A percentile compares a stretch with the other conserved stretches of the same genome.
Conservation (phyloP, 345 rosid species). For the Diplotaxis tenuifolia region DNA sequence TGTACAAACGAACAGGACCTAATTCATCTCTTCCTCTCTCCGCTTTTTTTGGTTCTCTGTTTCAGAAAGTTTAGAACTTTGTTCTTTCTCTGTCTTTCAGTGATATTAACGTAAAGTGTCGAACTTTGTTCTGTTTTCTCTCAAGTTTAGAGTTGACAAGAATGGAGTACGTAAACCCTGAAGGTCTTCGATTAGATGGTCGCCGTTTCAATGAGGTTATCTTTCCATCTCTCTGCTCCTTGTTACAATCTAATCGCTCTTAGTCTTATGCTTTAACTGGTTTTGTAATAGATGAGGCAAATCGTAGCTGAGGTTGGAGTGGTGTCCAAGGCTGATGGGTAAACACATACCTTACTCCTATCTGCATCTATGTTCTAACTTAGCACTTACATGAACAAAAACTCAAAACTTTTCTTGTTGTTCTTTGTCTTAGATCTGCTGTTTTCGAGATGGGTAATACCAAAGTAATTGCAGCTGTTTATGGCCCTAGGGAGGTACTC, state of each 20-base stretch:
- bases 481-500: constrained; percentile 96
- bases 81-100: background rate
- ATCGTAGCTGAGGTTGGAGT: constrained; percentile 81
- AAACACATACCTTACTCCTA: background rate
- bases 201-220: constrained; percentile 78
- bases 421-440: constrained; percentile 55
- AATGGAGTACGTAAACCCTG: constrained; percentile 87
- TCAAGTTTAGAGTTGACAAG: constrained; percentile 4
- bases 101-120: background rate
- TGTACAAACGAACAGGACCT: no score
- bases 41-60: background rate
- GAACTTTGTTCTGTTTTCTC: background rate
- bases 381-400: background rate
- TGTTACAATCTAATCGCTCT: background rate
- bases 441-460: constrained; percentile 96
- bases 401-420: background rate
- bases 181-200: constrained; percentile 83
- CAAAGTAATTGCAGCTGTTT: constrained; percentile 92
- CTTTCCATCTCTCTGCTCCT: background rate
- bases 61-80: constrained; percentile 1
- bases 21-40: background rate
- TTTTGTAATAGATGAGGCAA: constrained; percentile 71
- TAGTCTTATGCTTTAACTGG: background rate
- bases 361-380: background rate
- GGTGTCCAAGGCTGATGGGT: constrained; percentile 86